These are phyloP conservation scores for Trichomonas gallinae DNA, from an alignment of 208 protist genomes.

Conservation along the genomic window DNA sequence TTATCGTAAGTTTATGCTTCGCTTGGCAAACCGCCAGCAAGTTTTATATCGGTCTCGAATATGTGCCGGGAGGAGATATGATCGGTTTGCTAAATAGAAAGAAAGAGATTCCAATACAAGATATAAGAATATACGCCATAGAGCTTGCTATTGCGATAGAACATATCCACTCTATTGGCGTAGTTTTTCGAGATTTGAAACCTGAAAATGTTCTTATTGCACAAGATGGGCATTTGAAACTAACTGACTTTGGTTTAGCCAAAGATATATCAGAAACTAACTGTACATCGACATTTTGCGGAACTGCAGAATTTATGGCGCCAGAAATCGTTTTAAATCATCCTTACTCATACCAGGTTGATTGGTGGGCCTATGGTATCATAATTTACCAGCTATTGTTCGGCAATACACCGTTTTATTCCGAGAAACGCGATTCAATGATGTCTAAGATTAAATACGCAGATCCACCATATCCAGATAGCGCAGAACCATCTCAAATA, in stretches of 20 bases:
- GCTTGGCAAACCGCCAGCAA: background rate
- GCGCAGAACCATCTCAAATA: too few species aligned
- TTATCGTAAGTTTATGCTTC: background rate
- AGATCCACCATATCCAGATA: background rate
- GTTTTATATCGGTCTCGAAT: conserved; percentile 12
- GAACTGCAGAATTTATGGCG: background rate
- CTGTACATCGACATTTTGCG: background rate
- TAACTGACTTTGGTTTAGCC: background rate
- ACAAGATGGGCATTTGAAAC: background rate
- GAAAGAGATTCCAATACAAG: background rate
- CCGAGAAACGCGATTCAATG: background rate
- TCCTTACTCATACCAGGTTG: background rate
- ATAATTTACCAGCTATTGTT: background rate
- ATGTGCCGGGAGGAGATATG: background rate
- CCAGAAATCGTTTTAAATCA: background rate
- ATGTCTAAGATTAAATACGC: background rate
- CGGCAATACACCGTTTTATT: background rate
- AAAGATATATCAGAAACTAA: background rate
- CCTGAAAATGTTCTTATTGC: background rate
- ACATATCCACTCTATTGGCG: background rate
- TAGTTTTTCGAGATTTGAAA: conserved; percentile 1
- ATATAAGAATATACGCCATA: background rate
- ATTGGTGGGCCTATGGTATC: background rate
- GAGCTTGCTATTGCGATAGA: background rate
- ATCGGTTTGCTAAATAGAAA: background rate